These are phyloP conservation scores for Penicillium sp. DNA, from an alignment of 2,329 filamentous ascomycete genomes.

Conservation along the genomic window DNA sequence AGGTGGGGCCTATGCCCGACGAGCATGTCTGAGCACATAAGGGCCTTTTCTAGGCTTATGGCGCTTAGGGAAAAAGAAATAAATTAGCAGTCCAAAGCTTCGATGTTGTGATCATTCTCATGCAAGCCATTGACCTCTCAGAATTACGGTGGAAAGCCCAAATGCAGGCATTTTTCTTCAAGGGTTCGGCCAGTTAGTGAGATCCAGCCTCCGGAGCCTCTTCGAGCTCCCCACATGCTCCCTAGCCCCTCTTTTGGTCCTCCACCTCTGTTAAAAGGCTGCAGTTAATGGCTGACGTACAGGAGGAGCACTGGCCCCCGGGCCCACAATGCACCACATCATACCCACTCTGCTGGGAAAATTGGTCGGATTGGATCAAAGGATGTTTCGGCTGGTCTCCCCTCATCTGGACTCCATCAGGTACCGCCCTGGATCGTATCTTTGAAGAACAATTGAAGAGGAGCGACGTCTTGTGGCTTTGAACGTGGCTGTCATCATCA, in stretches of 20 bases:
- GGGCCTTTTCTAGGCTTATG: constrained; percentile 1
- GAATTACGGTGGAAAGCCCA: not conserved
- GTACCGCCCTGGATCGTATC: not conserved
- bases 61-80: not conserved
- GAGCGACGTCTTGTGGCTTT: not conserved
- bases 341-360: not conserved
- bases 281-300: not conserved
- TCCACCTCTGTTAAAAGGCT: not conserved
- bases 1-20: not conserved
- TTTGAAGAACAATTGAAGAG: not conserved
- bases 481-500: not conserved
- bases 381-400: not conserved
- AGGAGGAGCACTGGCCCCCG: not conserved
- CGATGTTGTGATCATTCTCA: not conserved
- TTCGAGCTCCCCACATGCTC: constrained; percentile 3
- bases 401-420: not conserved
- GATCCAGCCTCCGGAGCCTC: not conserved
- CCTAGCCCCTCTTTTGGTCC: not conserved
- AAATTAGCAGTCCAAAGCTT: not conserved
- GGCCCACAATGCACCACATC: not conserved
- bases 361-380: not conserved
- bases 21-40: not conserved
- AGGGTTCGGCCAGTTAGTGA: not conserved
- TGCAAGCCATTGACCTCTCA: not conserved
- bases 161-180: not conserved